Percentiles rank a stretch among this genome's conserved stretches.
Conservation (phyloP, 2,329 filamentous ascomycete genomes). For the Apiospora marii region DNA sequence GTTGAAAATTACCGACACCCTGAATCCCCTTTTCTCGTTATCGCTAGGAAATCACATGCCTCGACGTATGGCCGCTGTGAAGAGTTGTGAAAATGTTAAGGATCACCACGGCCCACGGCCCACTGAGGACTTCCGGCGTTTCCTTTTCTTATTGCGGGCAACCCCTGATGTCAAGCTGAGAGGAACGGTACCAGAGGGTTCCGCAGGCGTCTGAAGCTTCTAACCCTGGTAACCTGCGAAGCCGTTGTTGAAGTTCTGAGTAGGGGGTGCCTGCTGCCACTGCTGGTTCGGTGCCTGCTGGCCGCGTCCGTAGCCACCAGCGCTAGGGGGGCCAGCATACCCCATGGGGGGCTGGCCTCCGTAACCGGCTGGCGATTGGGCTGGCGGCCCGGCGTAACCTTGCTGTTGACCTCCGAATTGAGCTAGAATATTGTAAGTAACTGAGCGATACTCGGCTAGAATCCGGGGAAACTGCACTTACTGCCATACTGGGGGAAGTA, state of each 20-base stretch:
- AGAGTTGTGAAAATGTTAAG: background rate
- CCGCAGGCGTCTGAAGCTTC: conserved; percentile 23
- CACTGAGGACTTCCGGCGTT: conserved; percentile 3
- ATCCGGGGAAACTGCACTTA: conserved; percentile 49
- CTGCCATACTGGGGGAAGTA: conserved; percentile 97
- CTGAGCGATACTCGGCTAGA: conserved; percentile 44
- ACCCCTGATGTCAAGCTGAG: background rate
- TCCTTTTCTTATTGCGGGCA: background rate
- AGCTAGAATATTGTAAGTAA: conserved; percentile 46
- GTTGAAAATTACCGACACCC: conserved; percentile 17
- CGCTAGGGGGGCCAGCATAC: conserved; percentile 76
- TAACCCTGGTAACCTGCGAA: conserved; percentile 71
- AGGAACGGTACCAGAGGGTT: conserved; percentile 33
- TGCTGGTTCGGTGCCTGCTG: conserved; percentile 65
- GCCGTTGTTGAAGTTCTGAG: conserved; percentile 68
- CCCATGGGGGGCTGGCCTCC: conserved; percentile 71
- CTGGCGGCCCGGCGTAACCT: conserved; percentile 68
- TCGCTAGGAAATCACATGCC: conserved; percentile 17
- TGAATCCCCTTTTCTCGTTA: conserved; percentile 16
- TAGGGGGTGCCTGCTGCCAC: conserved; percentile 57
- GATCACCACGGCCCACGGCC: conserved; percentile 12
- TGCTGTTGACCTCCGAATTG: conserved; percentile 72
- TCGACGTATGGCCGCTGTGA: background rate
- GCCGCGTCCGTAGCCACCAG: conserved; percentile 76
- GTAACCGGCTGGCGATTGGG: conserved; percentile 68